Evolutionary conservation across 2,329 filamentous ascomycete species (phyloP), one percentile per base, ranked within the genome.

Genomic region (Thielaviopsis musarum): DNA sequence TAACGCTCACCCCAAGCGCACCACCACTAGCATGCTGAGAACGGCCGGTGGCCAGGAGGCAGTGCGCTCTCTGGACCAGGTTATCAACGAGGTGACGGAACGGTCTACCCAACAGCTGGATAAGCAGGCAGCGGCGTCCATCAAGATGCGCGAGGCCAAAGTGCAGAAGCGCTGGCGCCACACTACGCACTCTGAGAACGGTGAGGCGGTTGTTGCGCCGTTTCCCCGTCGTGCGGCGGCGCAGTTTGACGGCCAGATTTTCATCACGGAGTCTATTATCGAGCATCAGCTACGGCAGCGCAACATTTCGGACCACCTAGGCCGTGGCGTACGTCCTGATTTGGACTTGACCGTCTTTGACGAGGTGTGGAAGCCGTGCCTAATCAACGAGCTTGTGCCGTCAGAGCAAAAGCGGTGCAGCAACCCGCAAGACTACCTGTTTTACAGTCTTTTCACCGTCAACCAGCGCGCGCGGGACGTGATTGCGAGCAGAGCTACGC

Each of bases 371-470:
- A 69, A 67, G 54, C 71, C 77, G 0, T 80, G 77, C 56, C 62
- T 73, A 26, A 66, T 66, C 22, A 64, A 64, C 48, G 63, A 65
- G 48, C 63, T 15, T 58, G 60, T 19, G 51, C 60, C 5, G 24
- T 22, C 6, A 52, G 53, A 19, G 62, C 65, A 52, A 10, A 55
- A 54, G 53, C 59, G 70, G 26, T 81, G 79, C 64, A 66, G 71
- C 2, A 65, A 67, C 2, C 75, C 75, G 1, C 67, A 74, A 15
- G 69, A 74, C 13, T 75, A 78, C 61, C 68, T 82, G 2, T 82
- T 80, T 66, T 76, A 74, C 66, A 76, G 77, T 55, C 69, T 71
- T 0, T 79, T 79, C 51, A 75, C 71, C 0, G 67, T 81, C 5
- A 66, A 65, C 38, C 67, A 59, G 30, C 52, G 52, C 15, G 60